phyloP scores from a whole-genome alignment of 192 early-diverging fungal genomes.

The Thoreauomyces humboldtii region DNA sequence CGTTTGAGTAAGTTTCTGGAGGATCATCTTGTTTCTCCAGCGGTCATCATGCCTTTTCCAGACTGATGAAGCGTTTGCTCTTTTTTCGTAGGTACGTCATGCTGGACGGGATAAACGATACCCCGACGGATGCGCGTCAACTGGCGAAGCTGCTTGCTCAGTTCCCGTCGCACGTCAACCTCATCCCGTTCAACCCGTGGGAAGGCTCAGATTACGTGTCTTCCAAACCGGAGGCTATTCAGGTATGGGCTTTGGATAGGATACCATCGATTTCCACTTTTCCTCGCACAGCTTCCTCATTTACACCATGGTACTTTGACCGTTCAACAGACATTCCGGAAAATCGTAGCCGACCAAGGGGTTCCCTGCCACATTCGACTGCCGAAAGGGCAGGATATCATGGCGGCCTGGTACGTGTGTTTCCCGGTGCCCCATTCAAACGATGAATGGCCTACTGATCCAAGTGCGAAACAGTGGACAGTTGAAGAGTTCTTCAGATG shows the following conservation, averaged over 20 bases:
- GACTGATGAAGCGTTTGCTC: background rate
- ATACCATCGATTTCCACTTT: no score
- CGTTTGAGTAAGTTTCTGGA: slow-evolving; percentile 68
- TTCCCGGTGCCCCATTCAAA: no score
- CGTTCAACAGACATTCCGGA: slow-evolving; percentile 6
- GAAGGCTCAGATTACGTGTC: slow-evolving; percentile 68
- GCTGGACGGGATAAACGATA: slow-evolving; percentile 84
- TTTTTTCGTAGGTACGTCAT: slow-evolving; percentile 69
- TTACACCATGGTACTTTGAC: background rate
- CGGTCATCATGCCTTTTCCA: no score
- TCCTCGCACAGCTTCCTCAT: no score
- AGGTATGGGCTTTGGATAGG: no score
- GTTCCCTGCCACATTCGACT: slow-evolving; percentile 27
- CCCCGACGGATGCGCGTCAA: slow-evolving; percentile 60
- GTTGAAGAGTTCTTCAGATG: no score
- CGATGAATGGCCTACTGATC: no score
- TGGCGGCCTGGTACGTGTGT: slow-evolving; percentile 64
- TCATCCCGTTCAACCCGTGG: slow-evolving; percentile 85
- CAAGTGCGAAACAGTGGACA: no score
- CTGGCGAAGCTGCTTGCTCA: slow-evolving; percentile 61
- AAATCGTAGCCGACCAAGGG: background rate
- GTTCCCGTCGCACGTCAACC: slow-evolving; percentile 68
- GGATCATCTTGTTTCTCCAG: no score
- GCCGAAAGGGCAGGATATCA: slow-evolving; percentile 59
- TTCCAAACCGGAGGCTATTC: slow-evolving; percentile 44